Conservation (phyloP, 2,329 filamentous ascomycete species). For the Elsinoe perseae region DNA sequence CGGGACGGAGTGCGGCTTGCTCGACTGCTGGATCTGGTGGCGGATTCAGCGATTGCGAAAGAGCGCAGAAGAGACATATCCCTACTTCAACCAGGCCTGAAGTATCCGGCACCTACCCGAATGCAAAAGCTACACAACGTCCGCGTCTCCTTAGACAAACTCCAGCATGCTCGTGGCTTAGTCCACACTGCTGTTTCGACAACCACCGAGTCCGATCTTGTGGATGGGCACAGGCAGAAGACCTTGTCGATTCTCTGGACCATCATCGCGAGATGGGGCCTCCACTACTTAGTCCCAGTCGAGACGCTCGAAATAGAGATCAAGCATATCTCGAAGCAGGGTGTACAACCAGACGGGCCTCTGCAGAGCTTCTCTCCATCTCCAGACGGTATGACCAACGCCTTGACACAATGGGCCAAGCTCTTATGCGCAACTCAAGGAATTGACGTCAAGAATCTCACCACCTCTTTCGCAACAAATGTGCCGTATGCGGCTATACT, state of each 20-base stretch:
- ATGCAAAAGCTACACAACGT: constrained; percentile 54
- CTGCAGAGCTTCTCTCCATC: not conserved
- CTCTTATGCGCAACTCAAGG: constrained; percentile 42
- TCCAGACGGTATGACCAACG: constrained; percentile 21
- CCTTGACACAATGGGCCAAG: constrained; percentile 53
- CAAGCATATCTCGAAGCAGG: not conserved
- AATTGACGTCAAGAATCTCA: constrained; percentile 44
- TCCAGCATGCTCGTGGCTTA: constrained; percentile 39
- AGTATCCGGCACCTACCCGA: constrained; percentile 48
- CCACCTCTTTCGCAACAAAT: constrained; percentile 51
- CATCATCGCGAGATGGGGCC: constrained; percentile 50
- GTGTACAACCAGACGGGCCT: not conserved
- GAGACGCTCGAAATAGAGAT: constrained; percentile 12
- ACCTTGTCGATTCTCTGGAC: constrained; percentile 55
- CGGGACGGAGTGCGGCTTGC: constrained; percentile 55
- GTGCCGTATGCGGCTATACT: constrained; percentile 49
- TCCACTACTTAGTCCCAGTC: constrained; percentile 40
- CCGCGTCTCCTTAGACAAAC: constrained; percentile 48
- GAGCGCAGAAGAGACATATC: not conserved
- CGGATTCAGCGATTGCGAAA: constrained; percentile 23
- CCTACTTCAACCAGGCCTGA: constrained; percentile 40
- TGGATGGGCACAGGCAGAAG: constrained; percentile 58
- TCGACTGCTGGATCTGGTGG: constrained; percentile 51
- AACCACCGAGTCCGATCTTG: constrained; percentile 50
- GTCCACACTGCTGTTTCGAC: constrained; percentile 35